phyloP scores from a whole-genome alignment of 177 flowering plant genomes.

The Telopea speciosissima region DNA sequence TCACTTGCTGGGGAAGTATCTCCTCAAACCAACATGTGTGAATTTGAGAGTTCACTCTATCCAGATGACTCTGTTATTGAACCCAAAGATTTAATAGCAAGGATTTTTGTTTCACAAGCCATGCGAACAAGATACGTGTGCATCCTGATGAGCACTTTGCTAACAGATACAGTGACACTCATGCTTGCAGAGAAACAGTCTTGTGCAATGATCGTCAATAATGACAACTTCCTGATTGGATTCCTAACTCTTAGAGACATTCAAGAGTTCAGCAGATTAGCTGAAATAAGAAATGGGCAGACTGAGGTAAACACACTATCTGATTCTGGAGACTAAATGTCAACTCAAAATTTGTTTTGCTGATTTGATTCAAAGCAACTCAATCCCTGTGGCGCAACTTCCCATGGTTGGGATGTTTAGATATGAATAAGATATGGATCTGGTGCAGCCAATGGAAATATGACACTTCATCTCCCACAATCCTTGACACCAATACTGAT shows the following conservation, averaged over 20 bases:
- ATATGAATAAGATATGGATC: background rate
- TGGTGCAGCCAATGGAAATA: background rate
- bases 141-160: constrained; percentile 43
- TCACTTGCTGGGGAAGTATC: constrained; percentile 14
- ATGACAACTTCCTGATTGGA: constrained; percentile 39
- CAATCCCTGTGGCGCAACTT: background rate
- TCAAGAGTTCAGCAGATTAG: constrained; percentile 48
- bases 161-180: constrained; percentile 57
- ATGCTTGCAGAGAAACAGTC: constrained; percentile 81
- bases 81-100: constrained; percentile 31
- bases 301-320: constrained; percentile 34
- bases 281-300: constrained; percentile 23
- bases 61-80: constrained; percentile 36
- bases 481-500: background rate
- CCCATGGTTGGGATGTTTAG: background rate
- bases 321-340: background rate
- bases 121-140: constrained; percentile 71
- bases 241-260: constrained; percentile 62
- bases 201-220: constrained; percentile 68
- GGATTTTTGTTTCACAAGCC: constrained; percentile 67
- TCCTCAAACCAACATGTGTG: constrained; percentile 44
- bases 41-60: constrained; percentile 71
- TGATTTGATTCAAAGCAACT: background rate
- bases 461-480: background rate
- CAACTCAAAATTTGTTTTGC: background rate